Evolutionary conservation across 495 filamentous ascomycete genomes (phyloP).

Genomic region (Jackrogersella multiformis): DNA sequence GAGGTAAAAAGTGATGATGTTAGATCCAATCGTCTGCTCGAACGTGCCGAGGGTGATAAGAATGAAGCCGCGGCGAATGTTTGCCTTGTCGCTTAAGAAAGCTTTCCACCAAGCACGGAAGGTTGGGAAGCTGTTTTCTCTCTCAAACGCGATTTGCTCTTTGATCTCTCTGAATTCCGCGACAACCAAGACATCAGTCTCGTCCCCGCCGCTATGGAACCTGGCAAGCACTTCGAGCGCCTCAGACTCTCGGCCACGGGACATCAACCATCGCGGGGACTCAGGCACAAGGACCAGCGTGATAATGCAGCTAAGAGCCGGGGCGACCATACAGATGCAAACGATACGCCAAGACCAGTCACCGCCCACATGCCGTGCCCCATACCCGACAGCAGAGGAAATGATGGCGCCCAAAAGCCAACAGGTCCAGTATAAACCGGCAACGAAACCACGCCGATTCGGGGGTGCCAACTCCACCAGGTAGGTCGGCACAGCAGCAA

Average conservation of each 20-base stretch:
- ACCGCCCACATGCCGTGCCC: neutral
- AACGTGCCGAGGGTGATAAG: neutral
- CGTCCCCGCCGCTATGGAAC: neutral
- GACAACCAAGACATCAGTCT: neutral
- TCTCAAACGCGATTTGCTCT: neutral
- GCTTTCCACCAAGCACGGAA: neutral
- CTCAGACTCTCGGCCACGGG: neutral
- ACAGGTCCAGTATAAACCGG: neutral
- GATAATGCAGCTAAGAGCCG: neutral
- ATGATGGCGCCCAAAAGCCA: neutral
- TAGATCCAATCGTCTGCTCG: neutral
- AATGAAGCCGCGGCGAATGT: neutral
- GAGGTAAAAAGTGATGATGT: slow-evolving; percentile 1
- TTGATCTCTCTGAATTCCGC: slow-evolving; percentile 3
- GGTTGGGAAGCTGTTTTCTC: neutral
- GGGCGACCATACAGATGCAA: neutral
- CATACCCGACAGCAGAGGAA: neutral
- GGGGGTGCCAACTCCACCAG: neutral
- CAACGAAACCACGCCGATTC: neutral
- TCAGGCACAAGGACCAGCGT: neutral
- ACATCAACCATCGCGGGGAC: neutral
- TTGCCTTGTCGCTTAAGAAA: slow-evolving; percentile 1
- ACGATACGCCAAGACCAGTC: neutral
- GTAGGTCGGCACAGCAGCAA: slow-evolving; percentile 2
- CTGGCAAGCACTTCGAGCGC: neutral